These are phyloP conservation scores for Macrolepiota dolichaula DNA, from an alignment of 768 basidiomycete species.

Conservation along the genomic window DNA sequence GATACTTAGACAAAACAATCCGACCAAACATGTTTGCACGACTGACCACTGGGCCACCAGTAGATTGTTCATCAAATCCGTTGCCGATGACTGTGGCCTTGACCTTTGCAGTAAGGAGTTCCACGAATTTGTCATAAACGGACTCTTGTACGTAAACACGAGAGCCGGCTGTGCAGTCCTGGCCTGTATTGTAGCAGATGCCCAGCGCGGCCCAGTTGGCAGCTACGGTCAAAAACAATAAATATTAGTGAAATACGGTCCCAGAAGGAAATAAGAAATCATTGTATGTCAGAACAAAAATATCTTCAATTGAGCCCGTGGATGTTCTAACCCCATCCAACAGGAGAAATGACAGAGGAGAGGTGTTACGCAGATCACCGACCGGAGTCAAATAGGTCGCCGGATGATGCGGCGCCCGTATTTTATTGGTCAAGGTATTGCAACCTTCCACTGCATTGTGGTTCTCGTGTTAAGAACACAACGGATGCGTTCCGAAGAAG, in stretches of 20 bases:
- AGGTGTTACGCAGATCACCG: neutral
- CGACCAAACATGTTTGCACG: neutral
- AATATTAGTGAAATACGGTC: neutral
- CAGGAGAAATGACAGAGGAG: too few relatives aligned
- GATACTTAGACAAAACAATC: neutral
- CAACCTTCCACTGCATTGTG: neutral
- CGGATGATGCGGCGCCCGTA: neutral
- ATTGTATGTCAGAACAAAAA: neutral
- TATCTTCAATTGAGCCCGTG: neutral
- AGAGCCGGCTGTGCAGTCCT: slow-evolving; percentile 92
- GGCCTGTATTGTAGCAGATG: slow-evolving; percentile 86
- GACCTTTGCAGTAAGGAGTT: slow-evolving; percentile 60
- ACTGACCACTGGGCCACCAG: slow-evolving; percentile 82
- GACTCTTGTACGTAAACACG: slow-evolving; percentile 86
- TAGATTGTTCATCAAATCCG: slow-evolving; percentile 71
- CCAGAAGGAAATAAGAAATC: neutral
- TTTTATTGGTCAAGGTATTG: neutral
- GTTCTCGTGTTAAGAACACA: neutral
- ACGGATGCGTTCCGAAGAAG: neutral
- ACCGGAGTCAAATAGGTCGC: neutral
- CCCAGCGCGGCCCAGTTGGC: slow-evolving; percentile 86
- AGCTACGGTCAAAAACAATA: slow-evolving; percentile 36
- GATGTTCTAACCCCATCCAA: neutral
- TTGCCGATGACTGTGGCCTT: slow-evolving; percentile 73
- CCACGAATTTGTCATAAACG: slow-evolving; percentile 82